A percentile compares a stretch with the other conserved stretches of the same genome.
Evolutionary conservation across 2,329 filamentous ascomycete genomes (phyloP).

Genomic region (Trichoderma sp.): DNA sequence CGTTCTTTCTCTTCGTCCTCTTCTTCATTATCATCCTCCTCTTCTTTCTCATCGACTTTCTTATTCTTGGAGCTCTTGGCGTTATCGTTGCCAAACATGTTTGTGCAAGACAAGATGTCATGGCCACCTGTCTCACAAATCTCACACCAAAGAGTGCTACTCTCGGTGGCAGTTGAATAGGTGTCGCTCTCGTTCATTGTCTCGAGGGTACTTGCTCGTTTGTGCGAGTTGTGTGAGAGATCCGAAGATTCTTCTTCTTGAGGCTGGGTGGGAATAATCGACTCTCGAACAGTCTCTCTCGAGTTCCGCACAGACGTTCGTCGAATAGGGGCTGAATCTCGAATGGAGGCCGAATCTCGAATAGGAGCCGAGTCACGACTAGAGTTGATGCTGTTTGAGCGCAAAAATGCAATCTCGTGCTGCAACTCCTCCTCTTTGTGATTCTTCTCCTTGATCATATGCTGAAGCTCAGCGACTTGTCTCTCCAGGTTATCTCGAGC

Average conservation of each 20-base stretch:
- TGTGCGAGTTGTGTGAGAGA: slow-evolving; percentile 51
- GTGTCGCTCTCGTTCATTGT: slow-evolving; percentile 73
- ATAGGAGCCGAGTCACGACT: slow-evolving; percentile 44
- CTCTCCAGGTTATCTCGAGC: slow-evolving; percentile 71
- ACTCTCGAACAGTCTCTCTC: slow-evolving; percentile 67
- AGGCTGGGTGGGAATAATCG: slow-evolving; percentile 61
- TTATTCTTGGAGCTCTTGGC: slow-evolving; percentile 37
- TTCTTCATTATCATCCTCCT: slow-evolving; percentile 38
- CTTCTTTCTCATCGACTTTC: slow-evolving; percentile 1
- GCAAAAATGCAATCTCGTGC: slow-evolving; percentile 73
- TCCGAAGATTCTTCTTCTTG: slow-evolving; percentile 54
- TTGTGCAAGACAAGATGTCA: slow-evolving; percentile 91
- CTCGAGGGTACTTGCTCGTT: slow-evolving; percentile 61
- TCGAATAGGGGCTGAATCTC: slow-evolving; percentile 51
- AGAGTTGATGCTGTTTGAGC: slow-evolving; percentile 44
- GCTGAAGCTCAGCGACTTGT: slow-evolving; percentile 78
- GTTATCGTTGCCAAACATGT: slow-evolving; percentile 70
- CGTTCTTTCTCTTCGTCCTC: slow-evolving; percentile 25
- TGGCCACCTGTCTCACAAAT: slow-evolving; percentile 92
- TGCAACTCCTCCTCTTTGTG: slow-evolving; percentile 83
- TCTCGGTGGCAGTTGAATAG: slow-evolving; percentile 72
- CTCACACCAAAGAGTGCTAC: slow-evolving; percentile 83
- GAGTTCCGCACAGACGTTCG: slow-evolving; percentile 67
- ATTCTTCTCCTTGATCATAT: slow-evolving; percentile 71
- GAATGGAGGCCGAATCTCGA: slow-evolving; percentile 49